These are phyloP conservation scores for Verticillium tricorpus DNA, from an alignment of 2,329 filamentous ascomycete species.

Conservation along the genomic window DNA sequence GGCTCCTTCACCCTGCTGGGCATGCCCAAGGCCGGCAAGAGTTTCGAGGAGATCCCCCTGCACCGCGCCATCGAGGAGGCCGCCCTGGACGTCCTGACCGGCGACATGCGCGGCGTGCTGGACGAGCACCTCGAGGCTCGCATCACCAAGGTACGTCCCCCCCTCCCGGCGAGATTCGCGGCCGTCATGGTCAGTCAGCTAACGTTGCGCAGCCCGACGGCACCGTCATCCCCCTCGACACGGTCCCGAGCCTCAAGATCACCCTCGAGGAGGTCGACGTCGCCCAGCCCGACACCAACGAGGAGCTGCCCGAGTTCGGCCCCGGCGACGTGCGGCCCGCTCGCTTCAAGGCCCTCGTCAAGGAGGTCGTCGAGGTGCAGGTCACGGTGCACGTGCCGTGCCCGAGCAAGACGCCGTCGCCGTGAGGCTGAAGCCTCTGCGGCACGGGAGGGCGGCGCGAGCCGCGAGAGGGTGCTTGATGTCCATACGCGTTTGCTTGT, in stretches of 20 bases:
- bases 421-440: not conserved
- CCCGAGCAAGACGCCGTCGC: not conserved
- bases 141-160: constrained; percentile 24
- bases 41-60: constrained; percentile 28
- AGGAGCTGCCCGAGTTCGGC: constrained; percentile 22
- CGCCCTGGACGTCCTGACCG: not conserved
- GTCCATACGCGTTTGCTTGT: not conserved
- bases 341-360: not conserved
- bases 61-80: constrained; percentile 9
- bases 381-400: not conserved
- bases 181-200: not conserved
- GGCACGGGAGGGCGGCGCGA: not conserved
- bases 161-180: not conserved
- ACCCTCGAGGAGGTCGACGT: constrained; percentile 28
- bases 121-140: constrained; percentile 20
- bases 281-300: constrained; percentile 17
- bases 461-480: not conserved
- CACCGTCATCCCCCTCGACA: constrained; percentile 16
- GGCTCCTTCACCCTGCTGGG: constrained; percentile 29
- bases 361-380: not conserved
- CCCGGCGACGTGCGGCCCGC: constrained; percentile 1
- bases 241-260: constrained; percentile 30
- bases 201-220: constrained; percentile 24
- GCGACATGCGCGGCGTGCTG: not conserved
- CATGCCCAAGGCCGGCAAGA: constrained; percentile 29